Conservation (phyloP, 1,139 yeast genomes). For the Kodamaea sp. region DNA sequence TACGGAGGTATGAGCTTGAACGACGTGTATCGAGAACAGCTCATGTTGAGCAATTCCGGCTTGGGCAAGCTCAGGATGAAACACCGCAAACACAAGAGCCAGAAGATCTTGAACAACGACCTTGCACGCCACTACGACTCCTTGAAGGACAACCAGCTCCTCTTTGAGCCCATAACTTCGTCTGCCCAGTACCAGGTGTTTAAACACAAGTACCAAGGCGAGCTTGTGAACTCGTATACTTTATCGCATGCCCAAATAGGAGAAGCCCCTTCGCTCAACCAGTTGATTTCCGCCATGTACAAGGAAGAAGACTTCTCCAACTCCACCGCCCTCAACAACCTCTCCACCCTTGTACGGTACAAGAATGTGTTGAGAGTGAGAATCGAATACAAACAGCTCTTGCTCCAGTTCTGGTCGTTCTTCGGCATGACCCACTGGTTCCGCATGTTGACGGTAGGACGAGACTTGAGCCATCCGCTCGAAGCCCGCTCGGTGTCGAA, state of each 20-base stretch:
- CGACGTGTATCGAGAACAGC: constrained; percentile 15
- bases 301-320: constrained; percentile 25
- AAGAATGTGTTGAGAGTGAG: constrained; percentile 41
- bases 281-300: constrained; percentile 29
- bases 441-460: constrained; percentile 35
- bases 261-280: constrained; percentile 39
- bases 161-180: constrained; percentile 39
- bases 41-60: constrained; percentile 10
- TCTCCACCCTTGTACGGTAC: constrained; percentile 34
- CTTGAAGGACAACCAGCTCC: constrained; percentile 31
- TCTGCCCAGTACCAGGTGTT: constrained; percentile 18
- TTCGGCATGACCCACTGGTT: constrained; percentile 44
- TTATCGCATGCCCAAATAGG: constrained; percentile 36
- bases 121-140: constrained; percentile 21
- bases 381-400: constrained; percentile 41
- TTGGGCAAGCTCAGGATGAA: constrained; percentile 20
- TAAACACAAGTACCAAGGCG: constrained; percentile 24
- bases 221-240: constrained; percentile 30
- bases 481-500: constrained; percentile 31
- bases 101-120: constrained; percentile 15
- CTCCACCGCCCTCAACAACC: constrained; percentile 11
- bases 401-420: constrained; percentile 48
- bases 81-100: constrained; percentile 15
- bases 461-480: constrained; percentile 37
- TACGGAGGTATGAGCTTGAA: constrained; percentile 17